Evolutionary conservation across 768 basidiomycete genomes (phyloP), one percentile per base, ranked within the genome.

Genomic region (Exsudoporus frostii): DNA sequence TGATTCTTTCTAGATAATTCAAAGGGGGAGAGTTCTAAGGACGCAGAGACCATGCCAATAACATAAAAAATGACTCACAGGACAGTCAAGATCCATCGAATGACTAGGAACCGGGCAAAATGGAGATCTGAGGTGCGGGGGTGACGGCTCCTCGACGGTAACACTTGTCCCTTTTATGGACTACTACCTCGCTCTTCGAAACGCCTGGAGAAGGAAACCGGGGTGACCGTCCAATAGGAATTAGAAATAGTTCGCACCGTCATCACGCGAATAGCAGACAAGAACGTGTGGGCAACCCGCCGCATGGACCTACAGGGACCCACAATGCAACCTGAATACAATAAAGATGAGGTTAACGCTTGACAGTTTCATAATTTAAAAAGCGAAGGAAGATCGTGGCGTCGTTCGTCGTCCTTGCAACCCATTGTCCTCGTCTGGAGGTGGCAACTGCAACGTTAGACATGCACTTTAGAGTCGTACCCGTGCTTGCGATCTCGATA

Each of bases 251-350:
- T 50, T 56, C 60, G 34, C 52, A 54, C 48, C 52, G 50, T 60
- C 49, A 50, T 62, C 24, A 57, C 13, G 25, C 19, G 17, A 39
- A 13, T n/a, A 20, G 36, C 27, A 43, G 38, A 57, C 53, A 64
- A 64, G 55, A 55, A 61, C 51, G n/a, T n/a, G n/a, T n/a, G n/a
- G n/a, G n/a, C 30, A 8, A 36, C 32, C 19, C 43, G n/a, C n/a
- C n/a, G n/a, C n/a, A 24, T 41, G 64, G 59, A 59, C 59, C 65
- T 10, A 67, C 62, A 59, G 19, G 52, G 65, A 55, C 62, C 62
- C 51, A 64, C 64, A 61, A 1, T 7, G 36, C 44, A 27, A 61
- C 59, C 47, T 45, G 41, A 55, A 41, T 43, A 65, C 51, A 67
- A 65, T 49, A 56, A 49, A 39, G 34, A 15, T 29, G 29, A 47